Conservation (phyloP, 805 yeast species). For the Kregervanrija fluxuum region DNA sequence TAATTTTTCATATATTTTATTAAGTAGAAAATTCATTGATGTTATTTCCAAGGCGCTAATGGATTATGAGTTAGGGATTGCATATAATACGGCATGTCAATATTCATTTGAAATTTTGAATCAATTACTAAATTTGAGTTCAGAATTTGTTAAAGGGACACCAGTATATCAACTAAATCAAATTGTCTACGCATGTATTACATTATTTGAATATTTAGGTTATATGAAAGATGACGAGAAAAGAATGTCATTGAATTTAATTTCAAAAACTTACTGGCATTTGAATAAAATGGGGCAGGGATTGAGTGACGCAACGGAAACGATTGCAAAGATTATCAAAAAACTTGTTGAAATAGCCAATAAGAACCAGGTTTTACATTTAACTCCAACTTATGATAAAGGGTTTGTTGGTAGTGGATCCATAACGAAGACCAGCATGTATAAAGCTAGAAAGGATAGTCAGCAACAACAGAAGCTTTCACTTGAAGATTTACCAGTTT, state of each 20-base stretch:
- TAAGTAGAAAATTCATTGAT: constrained; percentile 30
- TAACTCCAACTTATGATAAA: constrained; percentile 1
- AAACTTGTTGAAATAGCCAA: constrained; percentile 41
- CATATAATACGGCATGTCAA: constrained; percentile 33
- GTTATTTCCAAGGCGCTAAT: background rate
- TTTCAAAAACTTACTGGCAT: constrained; percentile 52
- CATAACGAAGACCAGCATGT: constrained; percentile 4
- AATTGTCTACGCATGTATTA: constrained; percentile 47
- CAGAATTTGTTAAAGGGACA: constrained; percentile 44
- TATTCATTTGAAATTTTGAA: constrained; percentile 40
- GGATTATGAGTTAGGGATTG: constrained; percentile 1
- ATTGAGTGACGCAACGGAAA: constrained; percentile 52
- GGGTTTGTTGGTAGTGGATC: constrained; percentile 14
- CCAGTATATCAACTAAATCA: constrained; percentile 47
- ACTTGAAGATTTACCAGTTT: constrained; percentile 14
- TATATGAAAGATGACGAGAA: constrained; percentile 33
- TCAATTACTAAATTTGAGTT: constrained; percentile 37
- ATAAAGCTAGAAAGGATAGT: constrained; percentile 7
- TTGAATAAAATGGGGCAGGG: constrained; percentile 49
- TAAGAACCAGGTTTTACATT: constrained; percentile 14
- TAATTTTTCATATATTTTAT: constrained; percentile 39
- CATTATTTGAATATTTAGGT: constrained; percentile 41
- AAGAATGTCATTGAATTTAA: constrained; percentile 36
- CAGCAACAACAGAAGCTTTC: constrained; percentile 21
- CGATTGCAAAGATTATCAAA: constrained; percentile 49